These are phyloP conservation scores for Pestalotiopsis sp. DNA, from an alignment of 2,329 filamentous ascomycete species.

Conservation along the genomic window DNA sequence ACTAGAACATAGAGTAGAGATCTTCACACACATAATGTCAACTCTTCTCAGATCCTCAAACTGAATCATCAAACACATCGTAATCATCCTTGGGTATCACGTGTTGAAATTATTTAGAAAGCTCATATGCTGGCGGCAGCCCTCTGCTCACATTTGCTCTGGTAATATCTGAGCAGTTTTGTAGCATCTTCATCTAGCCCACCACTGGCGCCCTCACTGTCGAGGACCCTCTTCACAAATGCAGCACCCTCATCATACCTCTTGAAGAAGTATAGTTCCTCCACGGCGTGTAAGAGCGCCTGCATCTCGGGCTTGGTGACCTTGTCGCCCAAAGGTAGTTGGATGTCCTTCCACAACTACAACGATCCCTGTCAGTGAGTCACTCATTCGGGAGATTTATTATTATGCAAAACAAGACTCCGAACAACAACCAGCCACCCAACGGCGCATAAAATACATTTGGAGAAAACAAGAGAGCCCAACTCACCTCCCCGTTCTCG, in stretches of 20 bases:
- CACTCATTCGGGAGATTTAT: constrained; percentile 6
- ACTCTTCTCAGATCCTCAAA: constrained; percentile 8
- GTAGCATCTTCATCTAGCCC: constrained; percentile 48
- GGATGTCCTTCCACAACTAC: constrained; percentile 48
- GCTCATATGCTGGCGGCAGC: neutral
- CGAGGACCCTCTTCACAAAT: constrained; percentile 41
- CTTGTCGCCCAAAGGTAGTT: constrained; percentile 40
- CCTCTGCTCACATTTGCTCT: constrained; percentile 42
- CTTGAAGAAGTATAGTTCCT: constrained; percentile 60
- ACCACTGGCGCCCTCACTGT: constrained; percentile 23
- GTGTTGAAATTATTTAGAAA: neutral
- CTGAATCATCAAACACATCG: neutral
- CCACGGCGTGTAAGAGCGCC: constrained; percentile 56
- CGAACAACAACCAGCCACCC: constrained; percentile 18
- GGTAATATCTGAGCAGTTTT: constrained; percentile 44
- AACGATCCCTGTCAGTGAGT: constrained; percentile 5
- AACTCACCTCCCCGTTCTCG: constrained; percentile 57
- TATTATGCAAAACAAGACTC: neutral
- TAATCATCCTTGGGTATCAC: neutral
- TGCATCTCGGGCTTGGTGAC: constrained; percentile 52
- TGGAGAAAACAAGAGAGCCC: constrained; percentile 5
- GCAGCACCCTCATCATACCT: constrained; percentile 48
- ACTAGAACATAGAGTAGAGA: constrained; percentile 14
- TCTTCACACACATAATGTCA: constrained; percentile 13
- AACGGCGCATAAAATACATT: neutral